phyloP scores from a whole-genome alignment of 1,284 basidiomycete genomes.

The Cryptococcus sp. region DNA sequence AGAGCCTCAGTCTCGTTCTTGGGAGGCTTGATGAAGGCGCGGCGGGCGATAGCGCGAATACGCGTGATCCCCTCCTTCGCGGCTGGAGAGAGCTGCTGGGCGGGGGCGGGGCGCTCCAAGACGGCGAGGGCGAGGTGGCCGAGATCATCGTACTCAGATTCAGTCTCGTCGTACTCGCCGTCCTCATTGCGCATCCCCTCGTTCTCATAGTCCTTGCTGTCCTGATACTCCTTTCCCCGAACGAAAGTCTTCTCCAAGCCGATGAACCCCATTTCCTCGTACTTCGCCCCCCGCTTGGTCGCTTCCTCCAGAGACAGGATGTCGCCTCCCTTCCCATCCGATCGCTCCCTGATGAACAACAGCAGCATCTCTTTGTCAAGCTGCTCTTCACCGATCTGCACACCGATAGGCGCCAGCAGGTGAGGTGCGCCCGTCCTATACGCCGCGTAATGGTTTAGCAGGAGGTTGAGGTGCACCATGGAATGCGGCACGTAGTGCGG shows the following conservation, averaged over 20 bases:
- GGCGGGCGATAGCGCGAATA: neutral
- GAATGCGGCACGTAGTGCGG: conserved; percentile 30
- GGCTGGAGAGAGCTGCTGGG: neutral
- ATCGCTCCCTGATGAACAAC: conserved; percentile 1
- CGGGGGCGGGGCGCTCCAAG: neutral
- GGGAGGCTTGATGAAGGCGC: neutral
- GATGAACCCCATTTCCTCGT: neutral
- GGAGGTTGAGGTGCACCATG: conserved; percentile 8
- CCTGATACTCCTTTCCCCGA: neutral
- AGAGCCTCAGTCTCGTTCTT: neutral
- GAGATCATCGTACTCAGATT: neutral
- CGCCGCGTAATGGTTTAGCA: conserved; percentile 4
- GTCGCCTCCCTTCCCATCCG: neutral
- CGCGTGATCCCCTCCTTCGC: neutral
- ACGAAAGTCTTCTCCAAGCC: neutral
- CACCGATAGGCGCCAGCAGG: neutral
- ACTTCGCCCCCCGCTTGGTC: neutral
- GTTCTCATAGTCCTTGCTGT: neutral
- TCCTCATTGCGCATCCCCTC: no score
- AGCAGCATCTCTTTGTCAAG: conserved; percentile 9
- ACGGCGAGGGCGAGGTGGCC: neutral
- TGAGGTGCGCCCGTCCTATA: neutral
- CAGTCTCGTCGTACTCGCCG: neutral
- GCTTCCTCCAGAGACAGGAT: neutral
- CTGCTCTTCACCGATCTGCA: neutral